Percentiles rank a stretch among this genome's conserved stretches.
These are phyloP conservation scores for Leccinum angustisporum DNA, from an alignment of 1,284 basidiomycete genomes.

Conservation along the genomic window DNA sequence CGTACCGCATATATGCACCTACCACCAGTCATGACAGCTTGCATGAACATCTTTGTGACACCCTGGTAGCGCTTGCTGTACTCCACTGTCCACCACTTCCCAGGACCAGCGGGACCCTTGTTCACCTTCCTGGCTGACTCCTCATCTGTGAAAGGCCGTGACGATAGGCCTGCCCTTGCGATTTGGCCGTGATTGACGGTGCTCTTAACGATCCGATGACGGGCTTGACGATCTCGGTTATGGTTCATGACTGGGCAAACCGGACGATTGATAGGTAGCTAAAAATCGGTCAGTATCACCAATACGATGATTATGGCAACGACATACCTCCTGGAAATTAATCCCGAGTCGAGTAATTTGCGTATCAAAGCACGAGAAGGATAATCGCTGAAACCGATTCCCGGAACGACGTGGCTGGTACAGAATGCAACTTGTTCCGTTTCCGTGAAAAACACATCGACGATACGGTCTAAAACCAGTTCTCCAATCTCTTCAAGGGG, in stretches of 20 bases:
- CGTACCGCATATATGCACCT: slow-evolving; percentile 25
- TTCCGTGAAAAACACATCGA: slow-evolving; percentile 81
- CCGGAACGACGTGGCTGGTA: slow-evolving; percentile 78
- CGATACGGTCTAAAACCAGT: slow-evolving; percentile 64
- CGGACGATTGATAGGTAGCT: slow-evolving; percentile 81
- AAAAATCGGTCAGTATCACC: slow-evolving; percentile 21
- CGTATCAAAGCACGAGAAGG: slow-evolving; percentile 87
- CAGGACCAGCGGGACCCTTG: slow-evolving; percentile 46
- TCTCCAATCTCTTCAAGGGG: slow-evolving; percentile 77
- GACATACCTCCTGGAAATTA: slow-evolving; percentile 63
- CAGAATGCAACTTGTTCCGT: slow-evolving; percentile 84
- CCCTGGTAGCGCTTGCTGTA: slow-evolving; percentile 83
- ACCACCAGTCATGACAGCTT: slow-evolving; percentile 80
- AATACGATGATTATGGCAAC: neutral
- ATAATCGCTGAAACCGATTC: slow-evolving; percentile 80
- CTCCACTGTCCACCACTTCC: slow-evolving; percentile 85
- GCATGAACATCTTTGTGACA: slow-evolving; percentile 77
- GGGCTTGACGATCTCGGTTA: slow-evolving; percentile 64
- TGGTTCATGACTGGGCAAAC: slow-evolving; percentile 78
- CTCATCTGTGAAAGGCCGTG: slow-evolving; percentile 54
- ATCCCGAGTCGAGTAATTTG: slow-evolving; percentile 74
- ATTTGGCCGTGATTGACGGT: slow-evolving; percentile 74
- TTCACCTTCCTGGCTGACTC: slow-evolving; percentile 50
- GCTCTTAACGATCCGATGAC: slow-evolving; percentile 61
- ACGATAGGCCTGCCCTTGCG: slow-evolving; percentile 65